Evolutionary conservation across 2,329 filamentous ascomycete genomes (phyloP), one percentile per base, ranked within the genome.

Genomic region (Colletotrichum coccodes): DNA sequence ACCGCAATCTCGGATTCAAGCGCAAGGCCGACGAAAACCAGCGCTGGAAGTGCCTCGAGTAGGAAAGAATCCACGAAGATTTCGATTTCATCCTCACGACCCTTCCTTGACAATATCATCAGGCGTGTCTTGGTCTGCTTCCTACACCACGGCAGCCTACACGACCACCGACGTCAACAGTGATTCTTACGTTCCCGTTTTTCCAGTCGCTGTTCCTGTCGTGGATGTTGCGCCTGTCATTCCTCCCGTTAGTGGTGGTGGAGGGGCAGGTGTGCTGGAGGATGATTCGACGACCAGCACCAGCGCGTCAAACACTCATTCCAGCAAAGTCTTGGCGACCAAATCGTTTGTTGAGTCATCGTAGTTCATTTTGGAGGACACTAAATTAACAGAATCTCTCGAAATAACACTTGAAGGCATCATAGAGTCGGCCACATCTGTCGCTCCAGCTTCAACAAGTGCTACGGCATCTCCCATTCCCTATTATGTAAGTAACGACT

Each of bases 401-500:
- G 49, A 42, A 28, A 60, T 54, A 11, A 52, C 36, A 2, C 30
- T 23, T 30, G 46, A 26, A 16, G 53, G n/a, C n/a, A n/a, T 56
- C n/a, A 21, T 47, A 12, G 61, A 64, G 53, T 40, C 42, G 3
- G 42, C 46, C 6, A 21, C 58, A 12, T 36, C 50, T 6, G 40
- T 40, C 21, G 36, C 30, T 1, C 53, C 63, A 7, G 50, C 32
- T 34, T 4, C n/a, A 4, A 60, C 56, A 28, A 60, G 28, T 44
- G 23, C 46, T 0, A 47, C 28, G 11, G 36, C 63, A 9, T n/a
- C 63, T 18, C 63, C 63, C 5, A 47, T 65, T 21, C 56, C 56
- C 8, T 65, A 56, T 6, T 65, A 65, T 23, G 63, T 65, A 9
- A 54, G 63, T 54, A 6, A n/a, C n/a, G n/a, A n/a, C n/a, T n/a